Evolutionary conservation across 2,329 filamentous ascomycete species (phyloP).

Genomic region (Podosphaera xanthii): DNA sequence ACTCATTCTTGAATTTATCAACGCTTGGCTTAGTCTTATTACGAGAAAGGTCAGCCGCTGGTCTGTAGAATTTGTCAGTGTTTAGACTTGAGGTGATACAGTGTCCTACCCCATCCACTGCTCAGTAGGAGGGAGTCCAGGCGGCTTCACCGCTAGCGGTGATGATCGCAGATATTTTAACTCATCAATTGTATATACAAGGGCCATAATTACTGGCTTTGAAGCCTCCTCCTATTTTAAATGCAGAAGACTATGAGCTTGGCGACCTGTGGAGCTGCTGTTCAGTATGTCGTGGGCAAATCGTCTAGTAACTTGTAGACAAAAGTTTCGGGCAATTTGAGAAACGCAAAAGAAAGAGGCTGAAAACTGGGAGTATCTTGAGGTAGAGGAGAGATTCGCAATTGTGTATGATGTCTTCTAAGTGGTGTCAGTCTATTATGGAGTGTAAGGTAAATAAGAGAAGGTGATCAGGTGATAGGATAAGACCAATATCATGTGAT

Average conservation of each 20-base stretch:
- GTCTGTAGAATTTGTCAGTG: slow-evolving; percentile 10
- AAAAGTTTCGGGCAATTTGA: not conserved
- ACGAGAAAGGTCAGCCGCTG: slow-evolving; percentile 13
- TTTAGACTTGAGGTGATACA: not conserved
- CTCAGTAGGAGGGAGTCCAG: slow-evolving; percentile 58
- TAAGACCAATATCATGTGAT: not conserved
- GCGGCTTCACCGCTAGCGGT: slow-evolving; percentile 61
- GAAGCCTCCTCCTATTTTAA: not conserved
- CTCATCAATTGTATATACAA: slow-evolving; percentile 49
- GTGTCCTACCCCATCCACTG: slow-evolving; percentile 77
- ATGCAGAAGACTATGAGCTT: slow-evolving; percentile 50
- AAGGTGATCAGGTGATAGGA: not conserved
- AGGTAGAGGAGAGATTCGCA: not conserved
- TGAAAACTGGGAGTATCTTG: not conserved
- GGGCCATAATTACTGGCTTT: slow-evolving; percentile 9
- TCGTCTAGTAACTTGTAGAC: not conserved
- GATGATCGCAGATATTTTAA: slow-evolving; percentile 58
- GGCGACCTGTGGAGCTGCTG: not conserved
- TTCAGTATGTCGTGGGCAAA: not conserved
- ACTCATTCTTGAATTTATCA: slow-evolving; percentile 23
- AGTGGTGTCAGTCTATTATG: not conserved
- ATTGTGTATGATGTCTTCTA: not conserved
- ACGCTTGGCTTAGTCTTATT: slow-evolving; percentile 19
- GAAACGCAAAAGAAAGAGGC: not conserved
- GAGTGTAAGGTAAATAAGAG: not conserved